Evolutionary conservation across 1,139 yeast genomes (phyloP), one percentile per base, ranked within the genome.

Genomic region (Martiniozyma asiatica): DNA sequence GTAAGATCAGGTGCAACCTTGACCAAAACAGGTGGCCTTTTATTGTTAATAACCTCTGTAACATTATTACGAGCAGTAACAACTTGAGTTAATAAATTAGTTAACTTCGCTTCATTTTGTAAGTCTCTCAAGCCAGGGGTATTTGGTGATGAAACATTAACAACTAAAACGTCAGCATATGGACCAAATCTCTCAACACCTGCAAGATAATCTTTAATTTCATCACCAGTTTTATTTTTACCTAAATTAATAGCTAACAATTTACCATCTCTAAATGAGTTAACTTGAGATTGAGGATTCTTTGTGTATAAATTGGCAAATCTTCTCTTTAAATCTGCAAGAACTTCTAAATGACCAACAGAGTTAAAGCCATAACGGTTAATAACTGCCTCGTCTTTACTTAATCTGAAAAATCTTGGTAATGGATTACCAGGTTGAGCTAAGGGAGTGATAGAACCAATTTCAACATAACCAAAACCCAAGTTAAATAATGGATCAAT

Each of bases 331-430:
- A 87, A 63, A 14, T 74, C 65, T 3, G 73, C 73, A 35, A 76
- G 59, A 18, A 85, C 94, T 22, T 59, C 66, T 44, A 72, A 69
- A 50, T 87, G 96, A 22, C 98, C 98, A 29, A 71, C 67, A 3
- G 96, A 84, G 50, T 89, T 87, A 65, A 89, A 87, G 1, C 98
- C 98, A 49, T 87, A 87, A 39, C 97, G 65, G 57, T 87, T 87
- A 44, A 87, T 84, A 25, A 85, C 94, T 2, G 96, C 96, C 33
- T 72, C 78, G 51, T 89, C 97, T 40, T 71, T 62, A 8, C 81
- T 74, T 36, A 89, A 63, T 47, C 98, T 69, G 60, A 85, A 87
- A 47, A 87, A 82, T 40, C 98, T 65, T 12, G 97, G 97, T 45
- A 61, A 55, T 7, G 95, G 94, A 56, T 87, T 87, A 25, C 98